Evolutionary conservation across 169 alveolate species (phyloP), one percentile per base, ranked within the genome.

Genomic region (Neospora caninum): DNA sequence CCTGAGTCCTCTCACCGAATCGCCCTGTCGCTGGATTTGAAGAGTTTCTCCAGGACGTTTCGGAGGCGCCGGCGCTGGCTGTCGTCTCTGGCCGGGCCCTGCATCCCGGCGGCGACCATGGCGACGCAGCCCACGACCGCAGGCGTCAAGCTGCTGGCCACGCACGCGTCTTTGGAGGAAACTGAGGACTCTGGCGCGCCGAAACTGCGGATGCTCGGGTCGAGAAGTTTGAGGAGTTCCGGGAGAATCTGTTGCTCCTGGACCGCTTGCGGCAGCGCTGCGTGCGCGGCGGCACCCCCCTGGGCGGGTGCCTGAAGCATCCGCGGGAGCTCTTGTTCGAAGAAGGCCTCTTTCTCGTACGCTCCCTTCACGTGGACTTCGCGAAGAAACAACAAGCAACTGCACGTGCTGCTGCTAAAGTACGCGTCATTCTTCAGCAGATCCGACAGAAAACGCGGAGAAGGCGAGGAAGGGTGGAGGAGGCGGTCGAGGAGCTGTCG

Each of bases 321-420:
- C 67, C 53, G 53, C 41, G 89, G 89, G 64, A 82, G 89, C 38
- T 82, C 43, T 31, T 43, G n/a, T 29, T 82, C 89, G 67, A 82
- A 82, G 89, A 82, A 82, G 27, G 25, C 27, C 36, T 82, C 89
- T 42, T 82, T 82, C 41, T 82, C 89, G 67, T 82, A 82, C 36
- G 64, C 89, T 6, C 89, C 67, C 67, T 82, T 82, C 89, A 82
- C 89, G 89, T 82, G 89, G 29, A 82, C 89, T 41, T 82, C 89
- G 4, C 89, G 53, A 0, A 82, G 41, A 43, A 82, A 82, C 20
- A 82, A 67, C 69, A 82, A 29, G 38, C 69, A 82, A 39, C 41
- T 82, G 64, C 89, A 82, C 18, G 64, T 43, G 42, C 67, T 2
- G 38, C 41, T 82, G 64, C 10, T 41, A 67, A 82, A 82, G 36